Evolutionary conservation across 106 monocot species (phyloP).

Genomic region (Agapanthus africanus): DNA sequence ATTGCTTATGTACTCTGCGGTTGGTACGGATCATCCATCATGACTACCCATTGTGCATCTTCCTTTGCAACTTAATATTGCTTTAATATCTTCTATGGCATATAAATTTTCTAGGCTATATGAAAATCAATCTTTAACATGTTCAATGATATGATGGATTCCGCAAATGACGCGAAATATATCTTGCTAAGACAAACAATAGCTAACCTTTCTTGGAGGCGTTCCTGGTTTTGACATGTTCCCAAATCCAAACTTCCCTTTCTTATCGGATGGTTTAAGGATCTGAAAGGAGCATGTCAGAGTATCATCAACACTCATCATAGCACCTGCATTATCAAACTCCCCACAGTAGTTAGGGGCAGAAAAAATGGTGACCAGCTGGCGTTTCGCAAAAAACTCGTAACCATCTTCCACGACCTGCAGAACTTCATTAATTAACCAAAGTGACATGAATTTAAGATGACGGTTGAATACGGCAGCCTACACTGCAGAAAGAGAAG

Average conservation of each 20-base stretch:
- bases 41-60: too few relatives aligned
- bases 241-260: constrained; percentile 19
- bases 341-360: constrained; percentile 44
- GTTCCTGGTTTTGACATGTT: constrained; percentile 32
- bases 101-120: too few relatives aligned
- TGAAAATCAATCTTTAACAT: too few relatives aligned
- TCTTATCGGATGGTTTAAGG: constrained; percentile 36
- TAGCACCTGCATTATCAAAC: constrained; percentile 38
- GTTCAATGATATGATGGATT: too few relatives aligned
- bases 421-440: neutral
- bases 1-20: too few relatives aligned
- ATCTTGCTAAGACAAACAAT: too few relatives aligned
- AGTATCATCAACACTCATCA: constrained; percentile 33
- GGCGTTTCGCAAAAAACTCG: constrained; percentile 24
- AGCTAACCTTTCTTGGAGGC: constrained; percentile 30
- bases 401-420: constrained; percentile 27
- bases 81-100: too few relatives aligned
- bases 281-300: constrained; percentile 40
- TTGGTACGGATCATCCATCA: too few relatives aligned
- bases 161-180: too few relatives aligned
- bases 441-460: neutral
- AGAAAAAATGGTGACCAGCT: constrained; percentile 32
- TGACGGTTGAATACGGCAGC: too few relatives aligned
- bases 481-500: neutral
- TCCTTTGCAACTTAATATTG: too few relatives aligned